Evolutionary conservation across 768 basidiomycete genomes (phyloP), one percentile per base, ranked within the genome.

Genomic region (Tricholoma matsutake): DNA sequence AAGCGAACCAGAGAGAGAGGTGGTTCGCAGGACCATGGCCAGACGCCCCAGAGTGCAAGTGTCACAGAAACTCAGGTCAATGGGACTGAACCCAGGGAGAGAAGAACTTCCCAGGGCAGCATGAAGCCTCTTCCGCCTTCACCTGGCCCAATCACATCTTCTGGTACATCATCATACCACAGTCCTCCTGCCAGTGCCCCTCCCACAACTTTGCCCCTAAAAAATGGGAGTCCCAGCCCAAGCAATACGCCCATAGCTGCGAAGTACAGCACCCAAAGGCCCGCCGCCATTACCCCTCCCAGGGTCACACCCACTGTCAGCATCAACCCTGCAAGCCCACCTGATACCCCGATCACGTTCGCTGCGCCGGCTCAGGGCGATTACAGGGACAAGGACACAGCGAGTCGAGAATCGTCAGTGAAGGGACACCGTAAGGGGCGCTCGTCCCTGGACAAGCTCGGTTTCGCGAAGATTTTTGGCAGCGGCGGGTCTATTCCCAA

Each of bases 381-480:
- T 16, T 72, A 70, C 14, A 60, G 66, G 39, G 72, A 70, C 14
- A 59, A 76, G 63, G 61, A 78, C 71, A 45, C 66, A 22, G 69
- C 60, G 6, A 79, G 78, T 16, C 72, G 71, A 56, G 62, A 64
- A 0, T 73, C 73, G 6, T 73, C 73, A 16, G 72, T 69, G 59
- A 79, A 82, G 59, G 82, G 87, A 22, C 85, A 88, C 64, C 79
- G 81, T 60, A 86, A 86, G 64, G 89, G 89, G 8, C 76, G 90
- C 61, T 75, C 76, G 13, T 91, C 91, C 3, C 75, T 92, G 64
- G 92, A 93, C 77, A 89, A 88, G 71, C 85, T 93, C 32, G 89
- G 87, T 9, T 78, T 94, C 2, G 84, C 85, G 56, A 92, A 90
- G 75, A 83, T 94, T 58, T 88, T 93, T 58, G 83, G 86, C 43